Evolutionary conservation across 352 stramenopile species (phyloP).

Genomic region (Aphanomyces invadans): DNA sequence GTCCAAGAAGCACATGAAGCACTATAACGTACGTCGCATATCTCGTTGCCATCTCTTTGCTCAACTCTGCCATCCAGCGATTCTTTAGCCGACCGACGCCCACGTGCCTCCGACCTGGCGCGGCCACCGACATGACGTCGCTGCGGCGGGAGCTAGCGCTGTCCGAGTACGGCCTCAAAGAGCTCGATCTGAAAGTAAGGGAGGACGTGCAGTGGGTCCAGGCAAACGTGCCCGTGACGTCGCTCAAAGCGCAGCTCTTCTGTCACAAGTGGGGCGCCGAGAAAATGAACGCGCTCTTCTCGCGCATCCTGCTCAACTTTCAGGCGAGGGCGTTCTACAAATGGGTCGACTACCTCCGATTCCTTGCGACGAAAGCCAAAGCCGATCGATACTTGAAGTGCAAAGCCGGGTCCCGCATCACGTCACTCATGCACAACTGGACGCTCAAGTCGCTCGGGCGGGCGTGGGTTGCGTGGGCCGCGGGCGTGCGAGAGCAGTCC

Average conservation of each 20-base stretch:
- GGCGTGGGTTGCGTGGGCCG: constrained; percentile 47
- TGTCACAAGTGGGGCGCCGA: constrained; percentile 80
- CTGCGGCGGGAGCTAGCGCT: constrained; percentile 69
- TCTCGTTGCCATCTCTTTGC: too few relatives aligned
- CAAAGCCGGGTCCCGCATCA: constrained; percentile 67
- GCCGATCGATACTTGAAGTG: constrained; percentile 77
- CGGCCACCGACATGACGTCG: constrained; percentile 42
- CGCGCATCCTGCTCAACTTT: constrained; percentile 58
- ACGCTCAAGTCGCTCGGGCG: constrained; percentile 41
- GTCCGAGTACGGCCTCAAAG: constrained; percentile 68
- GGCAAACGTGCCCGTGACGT: constrained; percentile 69
- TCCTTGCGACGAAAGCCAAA: constrained; percentile 67
- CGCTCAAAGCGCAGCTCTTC: constrained; percentile 75
- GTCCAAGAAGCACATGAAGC: constrained; percentile 41
- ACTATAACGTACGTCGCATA: constrained; percentile 35
- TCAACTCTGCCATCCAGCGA: neutral
- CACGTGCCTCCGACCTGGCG: constrained; percentile 44
- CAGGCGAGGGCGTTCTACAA: constrained; percentile 59
- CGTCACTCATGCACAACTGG: constrained; percentile 56
- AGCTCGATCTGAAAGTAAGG: constrained; percentile 54
- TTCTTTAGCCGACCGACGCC: constrained; percentile 47
- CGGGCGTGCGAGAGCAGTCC: constrained; percentile 37
- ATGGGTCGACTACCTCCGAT: constrained; percentile 57
- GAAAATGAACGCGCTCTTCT: constrained; percentile 69
- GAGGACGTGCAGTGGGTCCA: constrained; percentile 83